These are phyloP conservation scores for Sporodiniella umbellata DNA, from an alignment of 371 early-diverging fungal species.

Conservation along the genomic window DNA sequence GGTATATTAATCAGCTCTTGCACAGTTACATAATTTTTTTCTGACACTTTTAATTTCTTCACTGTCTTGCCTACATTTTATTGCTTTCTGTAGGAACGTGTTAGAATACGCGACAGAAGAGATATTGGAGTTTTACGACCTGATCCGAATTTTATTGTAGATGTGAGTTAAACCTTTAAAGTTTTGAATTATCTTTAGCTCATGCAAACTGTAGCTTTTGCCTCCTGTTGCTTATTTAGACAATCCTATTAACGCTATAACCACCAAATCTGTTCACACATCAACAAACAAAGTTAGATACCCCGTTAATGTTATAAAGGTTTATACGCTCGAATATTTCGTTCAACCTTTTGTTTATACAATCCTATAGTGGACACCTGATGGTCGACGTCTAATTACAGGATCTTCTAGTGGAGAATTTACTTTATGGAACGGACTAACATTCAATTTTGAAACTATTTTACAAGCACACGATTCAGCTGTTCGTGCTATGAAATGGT, in stretches of 20 bases:
- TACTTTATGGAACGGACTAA: constrained; percentile 99
- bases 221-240: constrained; percentile 79
- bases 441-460: constrained; percentile 99
- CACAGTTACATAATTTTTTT: constrained; percentile 13
- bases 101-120: constrained; percentile 62
- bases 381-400: constrained; percentile 97
- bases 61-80: no score
- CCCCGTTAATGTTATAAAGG: constrained; percentile 94
- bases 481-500: constrained; percentile 97
- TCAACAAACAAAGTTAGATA: constrained; percentile 97
- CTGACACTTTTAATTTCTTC: no score
- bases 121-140: constrained; percentile 70
- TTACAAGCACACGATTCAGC: constrained; percentile 97
- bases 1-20: constrained; percentile 33
- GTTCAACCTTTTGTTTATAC: neutral
- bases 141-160: constrained; percentile 82
- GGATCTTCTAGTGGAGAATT: constrained; percentile 99
- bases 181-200: neutral
- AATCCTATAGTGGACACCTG: constrained; percentile 90
- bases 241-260: constrained; percentile 79
- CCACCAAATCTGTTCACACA: constrained; percentile 94
- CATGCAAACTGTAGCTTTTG: constrained; percentile 44
- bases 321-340: constrained; percentile 31
- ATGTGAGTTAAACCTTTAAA: constrained; percentile 55
- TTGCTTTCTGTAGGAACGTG: constrained; percentile 35